These are phyloP conservation scores for Calonectria fujianensis DNA, from an alignment of 2,329 filamentous ascomycete species.

Conservation along the genomic window DNA sequence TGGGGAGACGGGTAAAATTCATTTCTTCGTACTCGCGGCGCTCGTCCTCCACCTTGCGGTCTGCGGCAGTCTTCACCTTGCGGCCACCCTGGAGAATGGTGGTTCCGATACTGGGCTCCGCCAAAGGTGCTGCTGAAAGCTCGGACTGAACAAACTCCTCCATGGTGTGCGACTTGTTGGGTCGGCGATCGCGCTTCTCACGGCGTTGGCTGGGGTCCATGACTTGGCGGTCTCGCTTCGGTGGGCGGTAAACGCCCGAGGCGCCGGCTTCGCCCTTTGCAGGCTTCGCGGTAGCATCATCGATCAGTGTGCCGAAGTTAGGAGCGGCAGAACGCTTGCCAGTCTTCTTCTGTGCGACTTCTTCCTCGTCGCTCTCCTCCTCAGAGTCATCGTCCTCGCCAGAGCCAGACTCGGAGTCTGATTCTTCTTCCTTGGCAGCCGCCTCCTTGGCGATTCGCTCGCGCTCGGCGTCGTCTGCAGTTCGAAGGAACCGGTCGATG, in stretches of 20 bases:
- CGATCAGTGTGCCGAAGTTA: conserved; percentile 57
- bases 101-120: conserved; percentile 93
- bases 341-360: conserved; percentile 50
- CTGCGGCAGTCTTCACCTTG: conserved; percentile 83
- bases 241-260: conserved; percentile 90
- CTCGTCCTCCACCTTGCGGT: conserved; percentile 87
- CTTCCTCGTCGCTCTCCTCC: conserved; percentile 61
- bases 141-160: conserved; percentile 95
- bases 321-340: conserved; percentile 58
- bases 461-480: conserved; percentile 83
- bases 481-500: conserved; percentile 94
- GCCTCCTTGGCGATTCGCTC: conserved; percentile 61
- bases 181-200: conserved; percentile 76
- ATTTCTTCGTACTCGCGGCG: conserved; percentile 91
- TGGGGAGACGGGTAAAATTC: conserved; percentile 92
- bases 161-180: conserved; percentile 86
- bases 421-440: conserved; percentile 52
- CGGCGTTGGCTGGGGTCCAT: conserved; percentile 82
- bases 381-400: conserved; percentile 61
- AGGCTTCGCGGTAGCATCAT: conserved; percentile 57
- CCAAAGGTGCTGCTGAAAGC: conserved; percentile 86
- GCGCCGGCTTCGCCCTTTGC: conserved; percentile 58
- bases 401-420: conserved; percentile 53
- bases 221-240: conserved; percentile 88
- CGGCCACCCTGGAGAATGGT: conserved; percentile 89